Percentiles rank a stretch among this genome's conserved stretches.
These are phyloP conservation scores for Oryza meridionalis DNA, from an alignment of 176 grass and related monocot species.

Conservation along the genomic window DNA sequence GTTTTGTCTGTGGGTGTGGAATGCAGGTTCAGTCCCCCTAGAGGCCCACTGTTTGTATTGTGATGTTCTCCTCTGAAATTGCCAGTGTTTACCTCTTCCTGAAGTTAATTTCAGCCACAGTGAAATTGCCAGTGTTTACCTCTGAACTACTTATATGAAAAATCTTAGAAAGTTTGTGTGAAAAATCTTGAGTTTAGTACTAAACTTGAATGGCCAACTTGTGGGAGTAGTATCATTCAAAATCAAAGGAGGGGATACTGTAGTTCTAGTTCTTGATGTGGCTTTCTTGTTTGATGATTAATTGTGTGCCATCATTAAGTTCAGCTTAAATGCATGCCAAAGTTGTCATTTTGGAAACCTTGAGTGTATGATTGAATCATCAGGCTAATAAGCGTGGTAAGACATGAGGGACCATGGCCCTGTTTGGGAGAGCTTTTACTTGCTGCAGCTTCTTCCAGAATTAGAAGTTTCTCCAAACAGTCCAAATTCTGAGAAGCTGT, in stretches of 20 bases:
- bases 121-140: too few relatives aligned
- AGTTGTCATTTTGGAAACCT: not conserved
- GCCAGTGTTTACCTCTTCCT: not conserved
- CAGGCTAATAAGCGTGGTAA: too few relatives aligned
- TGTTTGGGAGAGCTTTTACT: too few relatives aligned
- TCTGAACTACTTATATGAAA: too few relatives aligned
- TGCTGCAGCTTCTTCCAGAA: too few relatives aligned
- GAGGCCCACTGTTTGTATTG: not conserved
- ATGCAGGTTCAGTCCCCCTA: slow-evolving; percentile 22
- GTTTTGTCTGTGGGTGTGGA: slow-evolving; percentile 24
- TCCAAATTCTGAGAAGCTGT: too few relatives aligned
- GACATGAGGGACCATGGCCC: not conserved
- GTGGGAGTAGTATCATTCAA: not conserved
- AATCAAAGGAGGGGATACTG: not conserved
- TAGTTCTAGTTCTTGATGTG: not conserved
- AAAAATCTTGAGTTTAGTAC: too few relatives aligned
- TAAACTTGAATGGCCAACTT: not conserved
- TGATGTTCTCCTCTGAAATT: not conserved
- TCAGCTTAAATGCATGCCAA: not conserved
- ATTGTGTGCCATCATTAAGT: too few relatives aligned
- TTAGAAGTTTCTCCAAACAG: too few relatives aligned
- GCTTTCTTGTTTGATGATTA: not conserved
- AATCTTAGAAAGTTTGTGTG: too few relatives aligned
- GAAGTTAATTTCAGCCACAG: too few relatives aligned
- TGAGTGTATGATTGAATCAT: not conserved